phyloP scores from a whole-genome alignment of 2,329 filamentous ascomycete genomes.

The Penicillium janthinellum region DNA sequence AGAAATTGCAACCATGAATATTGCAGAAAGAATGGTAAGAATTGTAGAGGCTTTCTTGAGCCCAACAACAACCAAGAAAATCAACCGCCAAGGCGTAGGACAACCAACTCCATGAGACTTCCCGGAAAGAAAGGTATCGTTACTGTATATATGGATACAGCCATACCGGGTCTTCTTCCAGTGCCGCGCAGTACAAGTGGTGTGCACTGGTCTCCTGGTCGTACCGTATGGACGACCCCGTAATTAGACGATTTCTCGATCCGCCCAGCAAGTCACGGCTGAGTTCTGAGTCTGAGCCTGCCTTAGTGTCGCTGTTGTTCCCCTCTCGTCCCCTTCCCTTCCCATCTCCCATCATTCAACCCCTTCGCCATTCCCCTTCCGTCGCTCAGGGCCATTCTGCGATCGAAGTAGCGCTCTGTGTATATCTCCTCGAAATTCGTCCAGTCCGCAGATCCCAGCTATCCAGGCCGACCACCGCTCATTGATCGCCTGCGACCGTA shows the following conservation, averaged over 20 bases:
- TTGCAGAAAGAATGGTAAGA: neutral
- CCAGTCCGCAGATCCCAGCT: slow-evolving; percentile 1
- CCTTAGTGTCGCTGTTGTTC: slow-evolving; percentile 6
- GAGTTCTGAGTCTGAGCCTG: neutral
- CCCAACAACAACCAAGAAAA: neutral
- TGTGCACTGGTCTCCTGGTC: too few relatives aligned
- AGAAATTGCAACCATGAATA: neutral
- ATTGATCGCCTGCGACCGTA: slow-evolving; percentile 18
- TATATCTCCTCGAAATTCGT: neutral
- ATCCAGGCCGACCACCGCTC: slow-evolving; percentile 1
- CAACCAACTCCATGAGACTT: neutral
- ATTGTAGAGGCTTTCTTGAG: too few relatives aligned
- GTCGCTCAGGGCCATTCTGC: neutral
- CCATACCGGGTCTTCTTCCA: neutral
- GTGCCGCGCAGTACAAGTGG: neutral
- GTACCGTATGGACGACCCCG: slow-evolving; percentile 11
- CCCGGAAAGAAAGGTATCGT: neutral
- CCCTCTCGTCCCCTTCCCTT: slow-evolving; percentile 10
- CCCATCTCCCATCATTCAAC: neutral
- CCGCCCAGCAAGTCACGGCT: slow-evolving; percentile 12
- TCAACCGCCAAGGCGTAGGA: neutral
- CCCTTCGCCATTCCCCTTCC: neutral
- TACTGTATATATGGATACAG: neutral
- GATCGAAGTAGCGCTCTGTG: neutral
- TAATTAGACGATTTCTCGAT: slow-evolving; percentile 4